Conservation (phyloP, 345 rosid species). For the Dipteronia sinensis region DNA sequence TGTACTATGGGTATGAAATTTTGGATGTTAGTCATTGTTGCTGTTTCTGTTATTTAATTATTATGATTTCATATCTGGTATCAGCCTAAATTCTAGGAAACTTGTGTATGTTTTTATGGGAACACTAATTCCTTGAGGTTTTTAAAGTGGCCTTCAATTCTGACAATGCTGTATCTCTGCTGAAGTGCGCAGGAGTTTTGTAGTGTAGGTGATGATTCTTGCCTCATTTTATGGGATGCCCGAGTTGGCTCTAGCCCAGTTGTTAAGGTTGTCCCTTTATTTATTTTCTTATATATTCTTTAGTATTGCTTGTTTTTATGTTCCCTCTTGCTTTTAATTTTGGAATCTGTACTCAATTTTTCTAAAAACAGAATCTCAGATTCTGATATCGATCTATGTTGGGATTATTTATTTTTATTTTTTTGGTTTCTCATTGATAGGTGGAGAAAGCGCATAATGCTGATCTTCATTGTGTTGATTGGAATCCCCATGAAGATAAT, state of each 20-base stretch:
- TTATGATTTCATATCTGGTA: background rate
- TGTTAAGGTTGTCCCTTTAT: constrained; percentile 55
- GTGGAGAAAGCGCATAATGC: constrained; percentile 95
- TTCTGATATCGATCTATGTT: background rate
- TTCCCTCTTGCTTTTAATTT: constrained; percentile 7
- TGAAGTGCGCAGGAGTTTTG: constrained; percentile 95
- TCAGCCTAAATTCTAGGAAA: background rate
- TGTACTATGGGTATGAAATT: background rate
- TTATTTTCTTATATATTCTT: background rate
- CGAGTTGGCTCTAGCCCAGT: constrained; percentile 82
- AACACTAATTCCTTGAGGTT: constrained; percentile 13
- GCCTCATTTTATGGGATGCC: constrained; percentile 99
- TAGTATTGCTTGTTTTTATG: background rate
- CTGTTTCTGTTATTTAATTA: constrained; percentile 6
- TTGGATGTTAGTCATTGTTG: background rate
- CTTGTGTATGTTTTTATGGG: background rate
- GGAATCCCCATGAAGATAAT: constrained; percentile 92
- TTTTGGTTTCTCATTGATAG: constrained; percentile 38
- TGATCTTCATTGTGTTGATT: constrained; percentile 97
- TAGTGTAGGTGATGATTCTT: constrained; percentile 99
- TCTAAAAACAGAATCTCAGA: background rate
- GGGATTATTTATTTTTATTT: background rate
- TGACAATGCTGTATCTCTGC: constrained; percentile 32
- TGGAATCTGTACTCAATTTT: background rate
- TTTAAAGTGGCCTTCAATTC: constrained; percentile 11